Conservation (phyloP, 192 early-diverging fungal genomes). For the Entrophospora sp. region DNA sequence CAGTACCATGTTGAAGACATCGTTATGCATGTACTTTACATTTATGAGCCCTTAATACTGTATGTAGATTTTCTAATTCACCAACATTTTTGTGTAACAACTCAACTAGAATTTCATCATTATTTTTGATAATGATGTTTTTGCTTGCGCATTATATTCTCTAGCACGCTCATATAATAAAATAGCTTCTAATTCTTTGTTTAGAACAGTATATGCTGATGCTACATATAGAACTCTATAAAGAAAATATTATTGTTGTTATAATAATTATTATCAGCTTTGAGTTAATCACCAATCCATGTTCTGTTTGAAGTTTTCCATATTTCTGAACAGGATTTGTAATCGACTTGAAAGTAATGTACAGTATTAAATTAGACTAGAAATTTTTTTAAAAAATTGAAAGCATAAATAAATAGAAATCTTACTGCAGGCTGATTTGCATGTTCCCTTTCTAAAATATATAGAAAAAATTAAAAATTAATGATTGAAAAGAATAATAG, state of each 20-base stretch:
- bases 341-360: too few relatives aligned
- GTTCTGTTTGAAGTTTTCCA: too few relatives aligned
- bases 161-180: constrained; percentile 51
- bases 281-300: too few relatives aligned
- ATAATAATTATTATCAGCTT: background rate
- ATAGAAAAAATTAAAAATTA: too few relatives aligned
- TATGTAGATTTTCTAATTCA: constrained; percentile 31
- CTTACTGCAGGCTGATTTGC: too few relatives aligned
- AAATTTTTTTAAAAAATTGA: too few relatives aligned
- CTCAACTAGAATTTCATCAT: constrained; percentile 32
- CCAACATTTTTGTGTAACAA: constrained; percentile 31
- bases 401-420: too few relatives aligned
- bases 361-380: too few relatives aligned
- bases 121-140: constrained; percentile 34
- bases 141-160: constrained; percentile 40
- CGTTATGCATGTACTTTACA: constrained; percentile 48
- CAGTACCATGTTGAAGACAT: constrained; percentile 34
- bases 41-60: constrained; percentile 41
- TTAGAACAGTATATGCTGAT: constrained; percentile 34
- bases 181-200: constrained; percentile 42
- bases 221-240: constrained; percentile 42
- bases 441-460: too few relatives aligned
- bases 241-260: background rate
- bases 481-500: too few relatives aligned
- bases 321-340: too few relatives aligned